Evolutionary conservation across 306 rosid genomes (phyloP), one percentile per base, ranked within the genome.

Genomic region (Ormosia emarginata): DNA sequence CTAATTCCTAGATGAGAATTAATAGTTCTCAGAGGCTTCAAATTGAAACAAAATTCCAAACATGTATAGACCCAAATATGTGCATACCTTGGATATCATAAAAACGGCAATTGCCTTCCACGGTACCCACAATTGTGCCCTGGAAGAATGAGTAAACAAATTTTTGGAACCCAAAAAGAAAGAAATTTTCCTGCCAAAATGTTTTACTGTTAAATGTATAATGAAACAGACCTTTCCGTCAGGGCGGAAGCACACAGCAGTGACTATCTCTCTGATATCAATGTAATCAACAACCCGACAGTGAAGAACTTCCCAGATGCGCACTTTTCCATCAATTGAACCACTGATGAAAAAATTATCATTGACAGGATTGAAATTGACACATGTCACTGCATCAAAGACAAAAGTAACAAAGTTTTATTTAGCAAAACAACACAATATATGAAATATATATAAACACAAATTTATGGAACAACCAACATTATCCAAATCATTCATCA

Each of bases 261-360:
- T 94, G 71, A 94, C 96, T 68, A 94, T 91, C 87, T 94, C 98
- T 14, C 90, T 89, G 66, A 86, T 84, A 85, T 94, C 94, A 73
- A 90, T 92, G 82, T 90, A 94, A 84, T 91, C 98, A 75, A 87
- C 81, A 83, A 94, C 97, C 82, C 88, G 90, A 72, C 98, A 90
- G 12, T 79, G 78, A 79, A 87, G 71, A 69, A 90, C 89, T 89
- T 90, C 97, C 98, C 98, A 94, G 64, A 94, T 94, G 67, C 97
- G 97, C 82, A 94, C 98, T 87, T 94, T 94, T 68, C 98, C 98
- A 56, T 94, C 98, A 58, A 94, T 92, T 43, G 98, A 94, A 63
- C 98, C 97, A 53, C 98, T 94, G 80, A 94, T 84, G 92, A 94
- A 92, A 57, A 90, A 66, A 52, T 94, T 87, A 67, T 86, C 97